phyloP scores from a whole-genome alignment of 1,284 basidiomycete species.

The Agroathelia rolfsii region DNA sequence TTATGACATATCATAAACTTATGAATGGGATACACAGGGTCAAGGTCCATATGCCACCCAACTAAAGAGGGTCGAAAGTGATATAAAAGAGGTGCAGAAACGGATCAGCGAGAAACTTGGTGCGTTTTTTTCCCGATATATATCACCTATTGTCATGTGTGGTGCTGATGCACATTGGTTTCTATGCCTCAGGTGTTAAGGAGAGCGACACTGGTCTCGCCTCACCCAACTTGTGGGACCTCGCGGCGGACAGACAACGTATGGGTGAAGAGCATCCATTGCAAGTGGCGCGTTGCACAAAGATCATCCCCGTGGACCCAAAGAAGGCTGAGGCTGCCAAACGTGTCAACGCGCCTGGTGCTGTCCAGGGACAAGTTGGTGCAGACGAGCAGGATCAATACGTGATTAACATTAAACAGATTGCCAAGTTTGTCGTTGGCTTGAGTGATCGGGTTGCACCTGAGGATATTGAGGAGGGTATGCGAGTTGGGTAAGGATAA shows the following conservation, averaged over 20 bases:
- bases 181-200: constrained; percentile 63
- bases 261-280: constrained; percentile 91
- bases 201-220: constrained; percentile 98
- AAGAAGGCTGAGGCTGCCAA: constrained; percentile 64
- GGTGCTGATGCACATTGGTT: too few relatives aligned
- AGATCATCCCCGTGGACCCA: constrained; percentile 85
- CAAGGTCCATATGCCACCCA: constrained; percentile 94
- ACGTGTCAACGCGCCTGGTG: constrained; percentile 63
- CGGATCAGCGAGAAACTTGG: constrained; percentile 96
- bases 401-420: constrained; percentile 99
- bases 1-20: constrained; percentile 4
- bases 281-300: constrained; percentile 97
- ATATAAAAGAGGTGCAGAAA: constrained; percentile 96
- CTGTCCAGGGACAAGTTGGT: constrained; percentile 76
- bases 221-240: constrained; percentile 94
- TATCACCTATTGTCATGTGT: not conserved
- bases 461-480: constrained; percentile 98
- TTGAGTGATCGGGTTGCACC: constrained; percentile 94
- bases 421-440: constrained; percentile 98
- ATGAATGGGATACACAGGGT: constrained; percentile 47
- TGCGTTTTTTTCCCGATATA: constrained; percentile 18
- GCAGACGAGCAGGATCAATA: constrained; percentile 98
- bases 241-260: constrained; percentile 78
- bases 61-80: constrained; percentile 84
- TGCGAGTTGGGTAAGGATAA: constrained; percentile 87